phyloP scores from a whole-genome alignment of 1,139 yeast genomes.

The Candida glucosophila region DNA sequence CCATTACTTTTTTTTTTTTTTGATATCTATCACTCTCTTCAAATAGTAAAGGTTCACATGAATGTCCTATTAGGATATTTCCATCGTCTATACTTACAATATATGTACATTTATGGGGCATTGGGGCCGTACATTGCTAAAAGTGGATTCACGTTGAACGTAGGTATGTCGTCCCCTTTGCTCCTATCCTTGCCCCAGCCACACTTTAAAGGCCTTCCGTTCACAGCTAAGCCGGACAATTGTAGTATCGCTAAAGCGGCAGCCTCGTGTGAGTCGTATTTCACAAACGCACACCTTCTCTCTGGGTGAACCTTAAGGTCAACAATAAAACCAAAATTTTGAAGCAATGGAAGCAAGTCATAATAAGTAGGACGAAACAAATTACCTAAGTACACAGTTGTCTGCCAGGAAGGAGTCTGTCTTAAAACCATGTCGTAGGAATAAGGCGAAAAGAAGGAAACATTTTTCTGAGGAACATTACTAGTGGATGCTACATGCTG shows the following conservation, averaged over 20 bases:
- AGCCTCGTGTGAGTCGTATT: conserved; percentile 77
- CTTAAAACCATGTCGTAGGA: conserved; percentile 63
- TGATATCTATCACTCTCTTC: too few species aligned
- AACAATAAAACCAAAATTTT: conserved; percentile 72
- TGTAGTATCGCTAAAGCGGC: conserved; percentile 87
- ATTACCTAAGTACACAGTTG: conserved; percentile 86
- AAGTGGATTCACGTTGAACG: conserved; percentile 19
- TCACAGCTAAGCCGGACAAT: conserved; percentile 62
- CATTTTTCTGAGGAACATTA: conserved; percentile 6
- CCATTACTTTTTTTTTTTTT: too few species aligned
- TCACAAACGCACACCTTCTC: conserved; percentile 77
- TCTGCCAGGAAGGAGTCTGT: conserved; percentile 76
- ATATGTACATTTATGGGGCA: too few species aligned
- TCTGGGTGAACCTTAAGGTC: conserved; percentile 79
- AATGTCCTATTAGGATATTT: too few species aligned
- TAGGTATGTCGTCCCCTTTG: conserved; percentile 28
- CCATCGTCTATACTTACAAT: too few species aligned
- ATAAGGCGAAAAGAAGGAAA: conserved; percentile 39
- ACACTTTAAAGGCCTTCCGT: conserved; percentile 73
- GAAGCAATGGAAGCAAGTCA: conserved; percentile 70
- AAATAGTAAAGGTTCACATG: too few species aligned
- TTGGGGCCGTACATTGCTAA: conserved; percentile 15
- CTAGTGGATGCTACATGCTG: conserved; percentile 1
- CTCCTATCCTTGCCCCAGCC: conserved; percentile 81
- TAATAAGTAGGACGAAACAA: conserved; percentile 71